Evolutionary conservation across 2,329 filamentous ascomycete species (phyloP), one percentile per base, ranked within the genome.

Genomic region (Hymenoscyphus salicellus): DNA sequence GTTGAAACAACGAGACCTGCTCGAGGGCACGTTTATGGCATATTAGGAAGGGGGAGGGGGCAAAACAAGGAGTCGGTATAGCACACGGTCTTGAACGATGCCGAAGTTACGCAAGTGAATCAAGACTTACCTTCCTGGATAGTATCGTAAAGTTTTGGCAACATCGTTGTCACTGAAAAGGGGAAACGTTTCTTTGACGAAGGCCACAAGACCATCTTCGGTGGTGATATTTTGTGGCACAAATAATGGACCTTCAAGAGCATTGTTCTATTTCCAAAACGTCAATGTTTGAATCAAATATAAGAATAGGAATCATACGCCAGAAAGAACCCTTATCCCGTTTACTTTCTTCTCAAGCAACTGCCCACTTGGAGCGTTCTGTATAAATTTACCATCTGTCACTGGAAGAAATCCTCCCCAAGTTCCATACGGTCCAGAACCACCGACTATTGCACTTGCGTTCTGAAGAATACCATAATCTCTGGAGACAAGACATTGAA

Each of bases 181-280:
- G 11, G 46, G 46, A 52, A 52, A 52, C 46, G 20, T 28, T 3
- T 11, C 23, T 52, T 52, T 52, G 10, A 52, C 20, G 2, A 26
- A 52, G 20, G 20, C 11, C 17, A 69, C 55, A 11, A 79, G 76
- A 7, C 72, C 71, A 1, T 67, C 58, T 57, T 76, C 66, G 14
- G 68, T 77, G 2, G 67, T 72, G 61, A 80, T 75, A 57, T 66
- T 71, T n/a, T 75, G 76, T 0, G 78, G 77, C 0, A 76, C 76
- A 59, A 81, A 79, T 0, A 68, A 56, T 2, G 73, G 67, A 0
- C 75, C 79, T 62, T 81, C 79, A 60, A 79, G 75, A 28, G 74
- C 76, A 63, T 78, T 79, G 66, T 76, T 77, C 61, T 77, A 57
- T 28, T 38, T 17, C 16, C 28, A 32, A 16, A n/a, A 43, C 5